phyloP scores from a whole-genome alignment of 2,329 filamentous ascomycete genomes.

The Colletotrichum ledebouriae region DNA sequence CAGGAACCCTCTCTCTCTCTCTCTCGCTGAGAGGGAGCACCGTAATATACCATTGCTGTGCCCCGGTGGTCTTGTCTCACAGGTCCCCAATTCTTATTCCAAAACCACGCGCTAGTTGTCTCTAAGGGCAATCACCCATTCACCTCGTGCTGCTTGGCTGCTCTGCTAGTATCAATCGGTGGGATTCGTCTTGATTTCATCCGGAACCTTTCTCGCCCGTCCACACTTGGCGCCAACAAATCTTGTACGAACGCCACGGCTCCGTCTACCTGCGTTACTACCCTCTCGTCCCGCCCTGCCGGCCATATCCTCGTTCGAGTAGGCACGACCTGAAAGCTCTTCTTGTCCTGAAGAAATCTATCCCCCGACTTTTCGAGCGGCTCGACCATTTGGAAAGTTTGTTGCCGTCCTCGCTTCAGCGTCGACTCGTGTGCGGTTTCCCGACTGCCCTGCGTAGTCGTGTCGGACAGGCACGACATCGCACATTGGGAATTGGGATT shows the following conservation, averaged over 20 bases:
- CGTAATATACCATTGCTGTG: slow-evolving; percentile 31
- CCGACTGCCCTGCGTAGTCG: slow-evolving; percentile 24
- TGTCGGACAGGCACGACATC: slow-evolving; percentile 29
- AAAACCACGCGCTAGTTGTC: slow-evolving; percentile 37
- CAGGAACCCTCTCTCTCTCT: not conserved
- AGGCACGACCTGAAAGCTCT: not conserved
- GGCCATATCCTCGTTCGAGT: slow-evolving; percentile 20
- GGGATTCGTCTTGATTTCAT: slow-evolving; percentile 33
- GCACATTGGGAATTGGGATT: slow-evolving; percentile 24
- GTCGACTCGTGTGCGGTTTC: slow-evolving; percentile 29
- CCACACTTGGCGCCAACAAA: slow-evolving; percentile 37
- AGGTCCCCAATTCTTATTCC: slow-evolving; percentile 32
- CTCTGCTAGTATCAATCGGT: slow-evolving; percentile 29
- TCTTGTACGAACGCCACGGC: slow-evolving; percentile 34
- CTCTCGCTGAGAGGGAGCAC: slow-evolving; percentile 10
- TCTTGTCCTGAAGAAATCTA: slow-evolving; percentile 1
- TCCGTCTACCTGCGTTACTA: slow-evolving; percentile 4
- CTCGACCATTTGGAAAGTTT: slow-evolving; percentile 10
- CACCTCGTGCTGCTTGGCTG: slow-evolving; percentile 32
- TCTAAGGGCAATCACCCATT: slow-evolving; percentile 36
- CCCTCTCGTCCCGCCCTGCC: slow-evolving; percentile 3
- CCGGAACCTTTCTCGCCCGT: slow-evolving; percentile 26
- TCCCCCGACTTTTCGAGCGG: not conserved
- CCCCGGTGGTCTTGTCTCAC: slow-evolving; percentile 37
- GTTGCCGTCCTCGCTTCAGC: slow-evolving; percentile 26